phyloP scores from a whole-genome alignment of 345 rosid species.

The Angophora floribunda region DNA sequence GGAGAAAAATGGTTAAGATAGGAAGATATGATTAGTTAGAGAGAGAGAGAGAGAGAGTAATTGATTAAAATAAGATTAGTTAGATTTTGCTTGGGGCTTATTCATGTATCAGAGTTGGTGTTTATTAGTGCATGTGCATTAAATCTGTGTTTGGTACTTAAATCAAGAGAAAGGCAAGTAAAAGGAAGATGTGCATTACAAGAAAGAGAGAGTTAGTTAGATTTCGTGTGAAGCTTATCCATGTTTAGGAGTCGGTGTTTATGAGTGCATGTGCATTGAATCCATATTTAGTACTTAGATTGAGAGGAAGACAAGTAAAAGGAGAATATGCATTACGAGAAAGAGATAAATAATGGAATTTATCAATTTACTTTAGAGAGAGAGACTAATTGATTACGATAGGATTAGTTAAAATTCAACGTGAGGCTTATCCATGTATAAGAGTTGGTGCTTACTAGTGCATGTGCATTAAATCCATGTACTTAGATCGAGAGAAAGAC shows the following conservation, averaged over 20 bases:
- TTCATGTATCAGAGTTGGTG: neutral
- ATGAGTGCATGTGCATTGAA: neutral
- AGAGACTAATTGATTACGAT: neutral
- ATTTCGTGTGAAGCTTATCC: neutral
- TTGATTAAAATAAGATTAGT: neutral
- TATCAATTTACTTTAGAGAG: neutral
- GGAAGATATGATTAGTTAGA: neutral
- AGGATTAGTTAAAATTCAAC: neutral
- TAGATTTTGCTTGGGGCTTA: neutral
- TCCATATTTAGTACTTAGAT: neutral
- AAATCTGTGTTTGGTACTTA: neutral
- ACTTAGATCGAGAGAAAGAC: neutral
- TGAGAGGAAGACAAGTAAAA: neutral
- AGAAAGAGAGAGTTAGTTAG: neutral
- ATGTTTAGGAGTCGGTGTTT: neutral
- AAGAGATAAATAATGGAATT: neutral
- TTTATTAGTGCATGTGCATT: neutral
- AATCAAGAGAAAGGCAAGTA: neutral
- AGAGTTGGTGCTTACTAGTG: neutral
- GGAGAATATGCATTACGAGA: neutral
- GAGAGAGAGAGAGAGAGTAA: neutral
- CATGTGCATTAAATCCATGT: neutral
- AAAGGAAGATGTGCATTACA: neutral
- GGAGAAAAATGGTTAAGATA: neutral
- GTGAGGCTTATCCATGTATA: neutral